Evolutionary conservation across 176 grass and related monocot genomes (phyloP).

Genomic region (Oryza glaberrima): DNA sequence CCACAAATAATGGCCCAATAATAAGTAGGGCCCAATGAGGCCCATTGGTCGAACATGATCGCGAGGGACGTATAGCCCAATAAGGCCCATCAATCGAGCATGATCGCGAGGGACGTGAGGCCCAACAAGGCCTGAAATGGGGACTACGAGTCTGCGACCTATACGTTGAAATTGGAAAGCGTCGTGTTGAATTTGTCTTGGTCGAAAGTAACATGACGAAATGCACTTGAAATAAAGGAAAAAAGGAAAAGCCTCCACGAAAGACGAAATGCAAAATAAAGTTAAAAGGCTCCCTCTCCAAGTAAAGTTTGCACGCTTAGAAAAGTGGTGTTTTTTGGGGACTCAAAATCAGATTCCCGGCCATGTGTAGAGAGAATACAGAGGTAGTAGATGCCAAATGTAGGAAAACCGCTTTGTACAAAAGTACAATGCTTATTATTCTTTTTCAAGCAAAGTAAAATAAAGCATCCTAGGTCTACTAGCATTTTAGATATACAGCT

Average conservation of each 20-base stretch:
- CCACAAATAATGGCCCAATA: neutral
- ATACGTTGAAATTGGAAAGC: neutral
- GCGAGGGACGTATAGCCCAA: no score
- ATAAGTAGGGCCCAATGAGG: neutral
- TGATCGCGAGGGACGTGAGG: neutral
- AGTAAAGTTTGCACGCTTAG: slow-evolving; percentile 38
- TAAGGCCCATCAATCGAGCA: neutral
- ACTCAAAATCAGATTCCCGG: slow-evolving; percentile 51
- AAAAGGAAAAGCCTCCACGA: slow-evolving; percentile 30
- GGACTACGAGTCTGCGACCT: no score
- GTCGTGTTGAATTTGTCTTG: neutral
- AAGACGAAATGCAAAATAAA: slow-evolving; percentile 48
- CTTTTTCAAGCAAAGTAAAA: slow-evolving; percentile 35
- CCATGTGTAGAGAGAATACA: slow-evolving; percentile 41
- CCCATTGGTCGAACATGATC: no score
- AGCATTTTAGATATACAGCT: slow-evolving; percentile 21
- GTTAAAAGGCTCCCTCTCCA: neutral
- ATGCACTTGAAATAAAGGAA: slow-evolving; percentile 39
- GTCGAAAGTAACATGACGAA: neutral
- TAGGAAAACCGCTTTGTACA: slow-evolving; percentile 39
- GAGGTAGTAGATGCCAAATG: slow-evolving; percentile 38
- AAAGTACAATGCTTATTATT: slow-evolving; percentile 30
- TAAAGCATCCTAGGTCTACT: slow-evolving; percentile 38
- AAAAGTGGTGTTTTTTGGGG: slow-evolving; percentile 34
- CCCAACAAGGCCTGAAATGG: neutral